Evolutionary conservation across 2,329 filamentous ascomycete species (phyloP).

Genomic region (Bertia moriformis): DNA sequence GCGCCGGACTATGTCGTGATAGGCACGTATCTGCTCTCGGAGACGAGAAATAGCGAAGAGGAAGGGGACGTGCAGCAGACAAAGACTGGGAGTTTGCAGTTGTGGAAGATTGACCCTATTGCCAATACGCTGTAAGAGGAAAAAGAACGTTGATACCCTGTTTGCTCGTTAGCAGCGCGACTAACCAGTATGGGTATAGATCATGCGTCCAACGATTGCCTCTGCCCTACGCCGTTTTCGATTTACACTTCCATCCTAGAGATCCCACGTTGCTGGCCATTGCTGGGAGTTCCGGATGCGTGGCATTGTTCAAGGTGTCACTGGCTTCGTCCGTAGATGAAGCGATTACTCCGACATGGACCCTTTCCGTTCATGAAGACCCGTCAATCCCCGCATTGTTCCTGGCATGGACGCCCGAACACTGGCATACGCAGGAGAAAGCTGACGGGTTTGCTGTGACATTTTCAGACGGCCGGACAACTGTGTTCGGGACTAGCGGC

Average conservation of each 20-base stretch:
- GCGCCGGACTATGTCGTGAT: background rate
- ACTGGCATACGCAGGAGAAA: background rate
- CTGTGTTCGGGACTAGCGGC: background rate
- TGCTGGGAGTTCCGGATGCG: background rate
- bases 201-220: background rate
- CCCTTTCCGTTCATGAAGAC: background rate
- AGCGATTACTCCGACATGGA: background rate
- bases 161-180: too few species aligned
- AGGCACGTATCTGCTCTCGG: background rate
- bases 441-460: background rate
- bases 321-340: background rate
- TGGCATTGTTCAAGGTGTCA: background rate
- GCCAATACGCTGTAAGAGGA: background rate
- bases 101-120: background rate
- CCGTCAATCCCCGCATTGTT: background rate
- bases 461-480: background rate
- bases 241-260: constrained; percentile 1
- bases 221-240: background rate
- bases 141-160: too few species aligned
- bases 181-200: too few species aligned
- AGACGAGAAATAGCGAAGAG: background rate
- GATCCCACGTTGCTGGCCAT: background rate
- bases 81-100: background rate
- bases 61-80: background rate
- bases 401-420: background rate